Percentiles rank a stretch among this genome's conserved stretches.
Conservation (phyloP, 2,329 filamentous ascomycete species). For the Trichoderma atroviride region DNA sequence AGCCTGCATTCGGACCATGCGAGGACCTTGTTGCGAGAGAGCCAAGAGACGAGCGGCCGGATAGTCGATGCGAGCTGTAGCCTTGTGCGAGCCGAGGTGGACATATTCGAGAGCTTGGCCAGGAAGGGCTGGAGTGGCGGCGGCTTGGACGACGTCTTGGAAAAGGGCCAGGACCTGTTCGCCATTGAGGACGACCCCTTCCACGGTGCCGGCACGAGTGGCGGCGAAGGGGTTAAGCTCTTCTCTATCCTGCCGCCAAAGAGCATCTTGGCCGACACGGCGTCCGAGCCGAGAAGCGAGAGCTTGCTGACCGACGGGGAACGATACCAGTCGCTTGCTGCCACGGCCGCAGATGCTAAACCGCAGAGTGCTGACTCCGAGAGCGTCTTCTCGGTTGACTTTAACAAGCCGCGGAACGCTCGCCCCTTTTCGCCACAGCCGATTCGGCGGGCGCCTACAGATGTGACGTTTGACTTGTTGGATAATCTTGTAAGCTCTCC, state of each 20-base stretch:
- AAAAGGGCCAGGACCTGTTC: constrained; percentile 65
- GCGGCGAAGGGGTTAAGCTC: constrained; percentile 50
- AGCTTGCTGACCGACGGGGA: constrained; percentile 57
- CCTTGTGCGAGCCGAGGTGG: constrained; percentile 67
- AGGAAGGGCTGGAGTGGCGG: constrained; percentile 70
- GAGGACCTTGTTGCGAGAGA: constrained; percentile 61
- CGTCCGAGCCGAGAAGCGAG: constrained; percentile 48
- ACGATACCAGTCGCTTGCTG: constrained; percentile 61
- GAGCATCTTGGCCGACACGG: constrained; percentile 61
- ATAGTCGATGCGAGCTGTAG: constrained; percentile 68
- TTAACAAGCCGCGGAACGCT: constrained; percentile 56
- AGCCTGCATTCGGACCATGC: constrained; percentile 62
- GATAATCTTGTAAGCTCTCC: constrained; percentile 32
- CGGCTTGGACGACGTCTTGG: constrained; percentile 66
- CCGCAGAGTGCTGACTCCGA: constrained; percentile 45
- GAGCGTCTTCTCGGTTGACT: constrained; percentile 57
- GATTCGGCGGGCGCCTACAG: constrained; percentile 45
- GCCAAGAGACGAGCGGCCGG: constrained; percentile 63
- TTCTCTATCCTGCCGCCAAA: constrained; percentile 67
- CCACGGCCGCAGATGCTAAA: constrained; percentile 43
- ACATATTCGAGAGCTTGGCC: constrained; percentile 69
- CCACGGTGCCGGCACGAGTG: constrained; percentile 39
- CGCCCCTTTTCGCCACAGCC: constrained; percentile 64
- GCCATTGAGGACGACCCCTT: constrained; percentile 46
- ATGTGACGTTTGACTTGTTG: constrained; percentile 46